Conservation (phyloP, 1,284 basidiomycete species). For the Uromyces viciae-fabae region DNA sequence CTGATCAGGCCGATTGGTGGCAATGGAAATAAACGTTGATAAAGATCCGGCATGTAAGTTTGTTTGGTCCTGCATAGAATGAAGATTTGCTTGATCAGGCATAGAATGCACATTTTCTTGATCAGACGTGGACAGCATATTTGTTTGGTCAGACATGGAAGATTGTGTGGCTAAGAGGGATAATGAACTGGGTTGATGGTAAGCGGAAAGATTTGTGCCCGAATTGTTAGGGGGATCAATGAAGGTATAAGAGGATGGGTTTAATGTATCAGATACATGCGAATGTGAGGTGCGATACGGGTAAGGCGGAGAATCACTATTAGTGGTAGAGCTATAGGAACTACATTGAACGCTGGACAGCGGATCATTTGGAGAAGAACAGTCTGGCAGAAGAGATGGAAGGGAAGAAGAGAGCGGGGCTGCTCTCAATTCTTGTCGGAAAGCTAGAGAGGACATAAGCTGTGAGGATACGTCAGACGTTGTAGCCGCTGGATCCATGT, state of each 20-base stretch:
- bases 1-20: slow-evolving; percentile 6
- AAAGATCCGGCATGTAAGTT: neutral
- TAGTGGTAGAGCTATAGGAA: neutral
- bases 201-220: neutral
- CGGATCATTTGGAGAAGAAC: neutral
- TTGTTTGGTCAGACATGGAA: neutral
- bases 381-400: slow-evolving; percentile 1
- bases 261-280: neutral
- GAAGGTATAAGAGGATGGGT: slow-evolving; percentile 14
- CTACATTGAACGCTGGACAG: neutral
- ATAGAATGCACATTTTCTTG: no score
- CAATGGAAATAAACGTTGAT: slow-evolving; percentile 1
- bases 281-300: neutral
- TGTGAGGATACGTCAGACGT: slow-evolving; percentile 14
- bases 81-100: no score
- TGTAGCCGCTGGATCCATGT: neutral
- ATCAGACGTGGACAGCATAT: no score
- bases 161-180: neutral
- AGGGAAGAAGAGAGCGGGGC: slow-evolving; percentile 3
- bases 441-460: neutral
- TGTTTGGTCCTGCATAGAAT: neutral
- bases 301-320: neutral
- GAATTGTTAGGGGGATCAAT: neutral
- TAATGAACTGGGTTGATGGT: neutral
- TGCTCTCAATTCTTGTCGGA: slow-evolving; percentile 1